phyloP scores from a whole-genome alignment of 345 rosid genomes.

The Gossypioides kirkii region DNA sequence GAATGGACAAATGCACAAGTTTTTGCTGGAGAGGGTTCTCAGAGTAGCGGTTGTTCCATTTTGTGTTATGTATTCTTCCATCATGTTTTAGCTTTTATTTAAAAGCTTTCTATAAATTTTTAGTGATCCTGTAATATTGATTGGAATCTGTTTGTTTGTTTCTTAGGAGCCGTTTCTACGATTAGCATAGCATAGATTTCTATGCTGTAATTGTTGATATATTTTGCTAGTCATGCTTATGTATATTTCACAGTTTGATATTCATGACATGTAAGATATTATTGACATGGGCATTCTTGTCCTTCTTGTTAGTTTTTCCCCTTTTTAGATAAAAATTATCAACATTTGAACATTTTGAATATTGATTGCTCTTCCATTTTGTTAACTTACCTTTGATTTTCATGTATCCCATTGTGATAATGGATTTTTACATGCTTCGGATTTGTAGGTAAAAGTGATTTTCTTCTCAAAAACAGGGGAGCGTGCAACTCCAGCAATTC shows the following conservation, averaged over 20 bases:
- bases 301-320: not conserved
- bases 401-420: constrained; percentile 5
- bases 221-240: not conserved
- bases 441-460: constrained; percentile 72
- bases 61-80: constrained; percentile 1
- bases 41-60: not conserved
- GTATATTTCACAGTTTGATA: not conserved
- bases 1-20: not conserved
- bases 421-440: constrained; percentile 17
- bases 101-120: not conserved
- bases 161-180: not conserved
- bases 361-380: not conserved
- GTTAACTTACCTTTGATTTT: not conserved
- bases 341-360: not conserved
- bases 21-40: not conserved
- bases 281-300: not conserved
- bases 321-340: not conserved
- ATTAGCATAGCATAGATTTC: not conserved
- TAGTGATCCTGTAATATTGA: not conserved
- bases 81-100: not conserved
- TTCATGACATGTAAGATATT: not conserved
- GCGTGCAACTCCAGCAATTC: constrained; percentile 78
- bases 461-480: constrained; percentile 91
- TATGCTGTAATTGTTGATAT: not conserved
- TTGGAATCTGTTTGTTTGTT: not conserved